These are phyloP conservation scores for Phoma sp. DNA, from an alignment of 2,329 filamentous ascomycete species.

Conservation along the genomic window DNA sequence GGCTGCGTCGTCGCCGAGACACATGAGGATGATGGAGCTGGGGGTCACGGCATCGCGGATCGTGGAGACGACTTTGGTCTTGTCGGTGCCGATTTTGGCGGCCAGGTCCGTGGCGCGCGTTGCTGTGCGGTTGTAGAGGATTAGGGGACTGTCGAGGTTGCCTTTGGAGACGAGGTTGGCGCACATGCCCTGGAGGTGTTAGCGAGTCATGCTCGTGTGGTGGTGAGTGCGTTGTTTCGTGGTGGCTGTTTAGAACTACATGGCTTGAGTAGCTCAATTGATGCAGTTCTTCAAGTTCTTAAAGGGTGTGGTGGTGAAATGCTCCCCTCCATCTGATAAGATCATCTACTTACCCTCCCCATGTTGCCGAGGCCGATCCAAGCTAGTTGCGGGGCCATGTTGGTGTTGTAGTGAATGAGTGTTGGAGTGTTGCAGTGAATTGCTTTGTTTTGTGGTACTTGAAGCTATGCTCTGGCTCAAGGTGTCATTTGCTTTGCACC, in stretches of 20 bases:
- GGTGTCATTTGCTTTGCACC: slow-evolving; percentile 6
- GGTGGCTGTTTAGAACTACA: neutral
- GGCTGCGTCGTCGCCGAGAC: slow-evolving; percentile 78
- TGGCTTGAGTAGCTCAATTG: neutral
- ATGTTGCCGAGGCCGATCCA: slow-evolving; percentile 91
- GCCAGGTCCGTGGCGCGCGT: slow-evolving; percentile 69
- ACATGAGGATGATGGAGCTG: slow-evolving; percentile 82
- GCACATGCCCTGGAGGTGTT: slow-evolving; percentile 29
- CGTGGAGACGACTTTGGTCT: slow-evolving; percentile 67
- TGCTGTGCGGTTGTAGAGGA: slow-evolving; percentile 82
- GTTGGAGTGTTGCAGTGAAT: neutral
- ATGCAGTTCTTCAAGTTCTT: neutral
- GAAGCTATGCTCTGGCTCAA: neutral
- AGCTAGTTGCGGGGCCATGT: slow-evolving; percentile 63
- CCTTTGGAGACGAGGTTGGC: slow-evolving; percentile 82
- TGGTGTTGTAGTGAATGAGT: slow-evolving; percentile 12
- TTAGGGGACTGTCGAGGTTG: slow-evolving; percentile 70
- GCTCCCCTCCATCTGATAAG: slow-evolving; percentile 4
- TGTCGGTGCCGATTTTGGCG: slow-evolving; percentile 64
- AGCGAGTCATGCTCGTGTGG: slow-evolving; percentile 5
- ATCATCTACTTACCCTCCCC: slow-evolving; percentile 67
- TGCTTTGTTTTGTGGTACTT: neutral
- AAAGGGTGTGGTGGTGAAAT: neutral
- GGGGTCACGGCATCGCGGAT: slow-evolving; percentile 70
- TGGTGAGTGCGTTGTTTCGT: neutral